A percentile compares a stretch with the other conserved stretches of the same genome.
Evolutionary conservation across 2,329 filamentous ascomycete species (phyloP).

Genomic region (Pseudodiploospora longispora): DNA sequence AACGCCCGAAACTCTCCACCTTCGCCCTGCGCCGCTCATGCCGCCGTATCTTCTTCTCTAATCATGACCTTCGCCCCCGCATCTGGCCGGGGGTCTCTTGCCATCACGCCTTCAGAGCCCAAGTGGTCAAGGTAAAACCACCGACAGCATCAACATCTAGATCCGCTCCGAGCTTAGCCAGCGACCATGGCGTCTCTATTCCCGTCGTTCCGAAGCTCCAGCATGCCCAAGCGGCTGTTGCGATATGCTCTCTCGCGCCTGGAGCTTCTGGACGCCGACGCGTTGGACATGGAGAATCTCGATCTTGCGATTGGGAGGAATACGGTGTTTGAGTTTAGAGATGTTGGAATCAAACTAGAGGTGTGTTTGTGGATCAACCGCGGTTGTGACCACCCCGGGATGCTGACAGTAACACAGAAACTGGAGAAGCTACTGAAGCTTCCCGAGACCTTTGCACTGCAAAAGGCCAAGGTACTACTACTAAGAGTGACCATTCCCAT

Average conservation of each 20-base stretch:
- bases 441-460: slow-evolving; percentile 61
- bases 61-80: slow-evolving; percentile 19
- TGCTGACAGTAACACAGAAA: slow-evolving; percentile 48
- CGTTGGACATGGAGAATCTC: slow-evolving; percentile 76
- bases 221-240: slow-evolving; percentile 81
- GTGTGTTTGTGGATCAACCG: slow-evolving; percentile 32
- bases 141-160: no score
- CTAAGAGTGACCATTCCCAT: slow-evolving; percentile 79
- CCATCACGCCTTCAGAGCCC: slow-evolving; percentile 13
- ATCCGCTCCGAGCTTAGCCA: background rate
- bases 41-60: slow-evolving; percentile 4
- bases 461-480: slow-evolving; percentile 64
- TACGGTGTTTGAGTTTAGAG: slow-evolving; percentile 75
- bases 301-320: slow-evolving; percentile 76
- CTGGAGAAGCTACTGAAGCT: slow-evolving; percentile 66
- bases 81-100: slow-evolving; percentile 18
- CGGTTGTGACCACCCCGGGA: slow-evolving; percentile 11
- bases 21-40: slow-evolving; percentile 5
- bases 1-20: no score
- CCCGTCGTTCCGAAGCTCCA: slow-evolving; percentile 55
- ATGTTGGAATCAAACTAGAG: slow-evolving; percentile 74
- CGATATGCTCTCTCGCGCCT: slow-evolving; percentile 77
- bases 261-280: slow-evolving; percentile 81
- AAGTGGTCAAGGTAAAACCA: slow-evolving; percentile 4
- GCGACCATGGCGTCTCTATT: slow-evolving; percentile 63